Percentiles rank a stretch among this genome's conserved stretches.
These are phyloP conservation scores for Termitomyces sp. DNA, from an alignment of 1,284 basidiomycete species.

Conservation along the genomic window DNA sequence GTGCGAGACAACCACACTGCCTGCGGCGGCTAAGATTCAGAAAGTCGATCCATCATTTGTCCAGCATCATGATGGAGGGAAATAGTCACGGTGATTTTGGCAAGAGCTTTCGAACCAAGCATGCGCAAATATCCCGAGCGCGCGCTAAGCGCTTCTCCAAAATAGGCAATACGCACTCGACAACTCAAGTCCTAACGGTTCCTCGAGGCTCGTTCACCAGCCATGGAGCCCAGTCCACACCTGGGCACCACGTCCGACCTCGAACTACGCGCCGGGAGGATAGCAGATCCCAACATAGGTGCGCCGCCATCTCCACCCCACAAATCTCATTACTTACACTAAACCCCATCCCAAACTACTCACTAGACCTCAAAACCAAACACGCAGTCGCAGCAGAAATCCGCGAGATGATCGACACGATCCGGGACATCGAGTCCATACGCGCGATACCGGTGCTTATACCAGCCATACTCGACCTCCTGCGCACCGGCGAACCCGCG, in stretches of 20 bases:
- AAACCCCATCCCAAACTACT: neutral
- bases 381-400: constrained; percentile 73
- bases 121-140: constrained; percentile 1
- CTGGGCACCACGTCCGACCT: constrained; percentile 48
- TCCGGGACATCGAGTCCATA: constrained; percentile 76
- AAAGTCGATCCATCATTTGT: no score
- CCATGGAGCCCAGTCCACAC: constrained; percentile 27
- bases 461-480: constrained; percentile 74
- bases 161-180: constrained; percentile 18
- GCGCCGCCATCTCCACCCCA: constrained; percentile 11
- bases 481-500: constrained; percentile 74
- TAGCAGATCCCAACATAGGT: constrained; percentile 73
- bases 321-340: no score
- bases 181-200: no score
- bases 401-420: constrained; percentile 82
- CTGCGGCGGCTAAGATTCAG: no score
- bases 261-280: constrained; percentile 62
- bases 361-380: constrained; percentile 65
- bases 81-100: neutral
- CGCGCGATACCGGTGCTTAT: constrained; percentile 71
- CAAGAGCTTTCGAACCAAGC: neutral
- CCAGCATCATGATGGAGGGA: neutral
- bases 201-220: constrained; percentile 25
- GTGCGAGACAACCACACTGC: no score
- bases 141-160: constrained; percentile 17